Conservation (phyloP, 768 basidiomycete genomes). For the Suillus fuscotomentosus region DNA sequence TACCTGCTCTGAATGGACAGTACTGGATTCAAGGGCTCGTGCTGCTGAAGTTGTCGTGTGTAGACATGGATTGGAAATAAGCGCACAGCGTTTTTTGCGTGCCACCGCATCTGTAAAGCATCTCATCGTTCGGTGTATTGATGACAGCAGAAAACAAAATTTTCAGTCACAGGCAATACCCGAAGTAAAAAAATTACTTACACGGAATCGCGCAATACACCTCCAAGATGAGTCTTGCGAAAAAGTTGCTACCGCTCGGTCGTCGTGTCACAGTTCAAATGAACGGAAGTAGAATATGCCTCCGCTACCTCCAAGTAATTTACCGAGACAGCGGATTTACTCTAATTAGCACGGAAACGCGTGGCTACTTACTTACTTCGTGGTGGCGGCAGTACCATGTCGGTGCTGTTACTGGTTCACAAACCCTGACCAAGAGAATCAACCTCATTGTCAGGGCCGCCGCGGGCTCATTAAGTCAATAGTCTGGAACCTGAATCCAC, state of each 20-base stretch:
- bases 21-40: not conserved
- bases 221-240: not conserved
- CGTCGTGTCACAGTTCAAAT: no score
- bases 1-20: not conserved
- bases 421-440: not conserved
- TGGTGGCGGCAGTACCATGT: no score
- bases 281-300: no score
- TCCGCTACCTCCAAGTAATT: no score
- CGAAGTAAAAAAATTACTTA: not conserved
- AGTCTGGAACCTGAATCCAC: not conserved
- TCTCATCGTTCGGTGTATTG: not conserved
- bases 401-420: no score
- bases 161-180: not conserved
- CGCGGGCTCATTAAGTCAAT: not conserved
- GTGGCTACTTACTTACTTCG: no score
- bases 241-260: not conserved
- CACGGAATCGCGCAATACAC: not conserved
- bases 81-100: not conserved
- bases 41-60: not conserved
- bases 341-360: no score
- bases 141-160: not conserved
- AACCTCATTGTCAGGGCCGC: not conserved
- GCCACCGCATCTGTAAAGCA: not conserved
- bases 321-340: no score
- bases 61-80: not conserved